These are phyloP conservation scores for Malus hybrid DNA, from an alignment of 331 rosid genomes.

Conservation along the genomic window DNA sequence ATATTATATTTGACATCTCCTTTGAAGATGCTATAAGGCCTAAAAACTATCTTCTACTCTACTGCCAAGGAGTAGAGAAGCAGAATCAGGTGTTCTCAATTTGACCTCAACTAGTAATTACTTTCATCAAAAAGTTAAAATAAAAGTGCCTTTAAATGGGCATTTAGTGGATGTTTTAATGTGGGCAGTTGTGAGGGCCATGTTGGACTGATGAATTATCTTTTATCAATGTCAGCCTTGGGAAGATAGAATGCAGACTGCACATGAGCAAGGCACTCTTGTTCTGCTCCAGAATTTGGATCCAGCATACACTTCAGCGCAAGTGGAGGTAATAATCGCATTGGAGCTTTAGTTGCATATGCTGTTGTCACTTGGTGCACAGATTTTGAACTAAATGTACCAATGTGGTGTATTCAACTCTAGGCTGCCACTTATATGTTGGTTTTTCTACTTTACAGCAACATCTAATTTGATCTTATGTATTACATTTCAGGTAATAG, in stretches of 20 bases:
- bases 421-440: not conserved
- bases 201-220: constrained; percentile 6
- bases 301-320: constrained; percentile 59
- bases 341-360: constrained; percentile 1
- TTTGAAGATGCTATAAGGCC: no score
- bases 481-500: constrained; percentile 44
- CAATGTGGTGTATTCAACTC: not conserved
- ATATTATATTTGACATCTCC: no score
- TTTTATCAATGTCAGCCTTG: constrained; percentile 54
- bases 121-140: not conserved
- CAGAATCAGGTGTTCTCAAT: not conserved
- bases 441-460: not conserved
- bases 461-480: not conserved
- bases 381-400: not conserved
- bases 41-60: not conserved
- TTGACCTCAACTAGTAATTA: not conserved
- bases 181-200: no score
- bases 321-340: constrained; percentile 66
- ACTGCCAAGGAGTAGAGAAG: not conserved
- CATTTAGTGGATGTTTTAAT: no score
- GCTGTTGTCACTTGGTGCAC: not conserved
- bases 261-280: constrained; percentile 60
- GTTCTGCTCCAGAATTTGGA: constrained; percentile 77
- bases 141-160: no score
- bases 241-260: constrained; percentile 63